Percentiles rank a stretch among this genome's conserved stretches.
Conservation (phyloP, 495 filamentous ascomycete species). For the Poronia punctata region DNA sequence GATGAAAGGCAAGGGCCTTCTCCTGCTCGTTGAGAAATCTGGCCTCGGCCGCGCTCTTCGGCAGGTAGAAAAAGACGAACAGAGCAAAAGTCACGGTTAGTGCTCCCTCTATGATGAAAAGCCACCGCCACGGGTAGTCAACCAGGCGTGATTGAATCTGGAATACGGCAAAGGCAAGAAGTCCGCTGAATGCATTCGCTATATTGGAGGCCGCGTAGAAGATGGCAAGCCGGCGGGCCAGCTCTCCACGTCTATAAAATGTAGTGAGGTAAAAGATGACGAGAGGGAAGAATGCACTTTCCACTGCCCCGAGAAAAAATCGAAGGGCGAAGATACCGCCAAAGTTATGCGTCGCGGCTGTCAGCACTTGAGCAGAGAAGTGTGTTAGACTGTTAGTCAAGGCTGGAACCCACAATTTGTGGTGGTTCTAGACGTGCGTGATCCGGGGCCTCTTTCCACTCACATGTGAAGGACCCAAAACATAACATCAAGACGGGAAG, state of each 20-base stretch:
- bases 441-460: too few relatives aligned
- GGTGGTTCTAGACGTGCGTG: too few relatives aligned
- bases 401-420: too few relatives aligned
- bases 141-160: slow-evolving; percentile 45
- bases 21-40: slow-evolving; percentile 58
- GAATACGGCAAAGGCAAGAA: slow-evolving; percentile 71
- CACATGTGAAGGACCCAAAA: slow-evolving; percentile 52
- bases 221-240: slow-evolving; percentile 66
- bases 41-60: slow-evolving; percentile 54
- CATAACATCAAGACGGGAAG: slow-evolving; percentile 62
- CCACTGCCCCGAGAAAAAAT: slow-evolving; percentile 64
- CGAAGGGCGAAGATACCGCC: slow-evolving; percentile 59
- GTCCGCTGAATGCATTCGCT: slow-evolving; percentile 65
- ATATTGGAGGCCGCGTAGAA: slow-evolving; percentile 75
- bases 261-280: slow-evolving; percentile 47
- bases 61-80: slow-evolving; percentile 67
- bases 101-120: slow-evolving; percentile 69
- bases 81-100: slow-evolving; percentile 57
- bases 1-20: slow-evolving; percentile 61
- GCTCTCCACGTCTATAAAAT: slow-evolving; percentile 71
- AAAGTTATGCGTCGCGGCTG: slow-evolving; percentile 51
- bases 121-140: slow-evolving; percentile 61
- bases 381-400: too few relatives aligned
- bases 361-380: slow-evolving; percentile 28
- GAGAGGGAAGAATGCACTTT: slow-evolving; percentile 68